Evolutionary conservation across 176 grass and related monocot genomes (phyloP).

Genomic region (Eragrostis nindensis): DNA sequence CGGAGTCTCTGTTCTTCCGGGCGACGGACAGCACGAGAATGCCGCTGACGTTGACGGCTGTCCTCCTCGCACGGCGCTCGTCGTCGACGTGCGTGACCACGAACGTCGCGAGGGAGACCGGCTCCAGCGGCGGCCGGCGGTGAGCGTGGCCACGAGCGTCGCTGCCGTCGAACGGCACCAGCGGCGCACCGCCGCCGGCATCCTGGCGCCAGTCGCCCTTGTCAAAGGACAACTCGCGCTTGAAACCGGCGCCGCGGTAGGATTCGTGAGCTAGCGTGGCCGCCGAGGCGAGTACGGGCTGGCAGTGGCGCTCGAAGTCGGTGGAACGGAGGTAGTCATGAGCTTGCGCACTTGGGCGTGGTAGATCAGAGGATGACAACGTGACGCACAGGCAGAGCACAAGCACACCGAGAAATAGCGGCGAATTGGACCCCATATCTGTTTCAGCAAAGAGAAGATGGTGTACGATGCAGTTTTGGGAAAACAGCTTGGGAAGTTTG

Average conservation of each 20-base stretch:
- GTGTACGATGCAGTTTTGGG: too few relatives aligned
- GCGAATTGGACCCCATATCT: too few relatives aligned
- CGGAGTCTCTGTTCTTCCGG: too few relatives aligned
- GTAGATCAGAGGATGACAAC: too few relatives aligned
- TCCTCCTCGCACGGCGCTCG: background rate
- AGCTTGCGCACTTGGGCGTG: too few relatives aligned
- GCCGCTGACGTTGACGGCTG: slow-evolving; percentile 56
- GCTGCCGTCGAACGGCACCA: slow-evolving; percentile 43
- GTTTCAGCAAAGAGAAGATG: too few relatives aligned
- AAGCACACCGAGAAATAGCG: too few relatives aligned
- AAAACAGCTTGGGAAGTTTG: too few relatives aligned
- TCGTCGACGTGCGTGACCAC: background rate
- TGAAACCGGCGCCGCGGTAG: slow-evolving; percentile 4
- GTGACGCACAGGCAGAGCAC: too few relatives aligned
- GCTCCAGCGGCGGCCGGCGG: background rate
- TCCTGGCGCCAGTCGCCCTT: slow-evolving; percentile 57
- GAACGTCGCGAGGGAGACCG: background rate
- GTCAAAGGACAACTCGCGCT: slow-evolving; percentile 39
- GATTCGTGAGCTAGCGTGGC: slow-evolving; percentile 23
- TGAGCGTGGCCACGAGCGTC: slow-evolving; percentile 24
- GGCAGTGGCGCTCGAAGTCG: slow-evolving; percentile 44
- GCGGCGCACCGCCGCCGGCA: slow-evolving; percentile 19
- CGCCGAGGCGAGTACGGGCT: slow-evolving; percentile 40
- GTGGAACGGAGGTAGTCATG: slow-evolving; percentile 30
- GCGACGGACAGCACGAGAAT: too few relatives aligned